Evolutionary conservation across 176 grass and related monocot genomes (phyloP).

Genomic region (Panicum miliaceum): DNA sequence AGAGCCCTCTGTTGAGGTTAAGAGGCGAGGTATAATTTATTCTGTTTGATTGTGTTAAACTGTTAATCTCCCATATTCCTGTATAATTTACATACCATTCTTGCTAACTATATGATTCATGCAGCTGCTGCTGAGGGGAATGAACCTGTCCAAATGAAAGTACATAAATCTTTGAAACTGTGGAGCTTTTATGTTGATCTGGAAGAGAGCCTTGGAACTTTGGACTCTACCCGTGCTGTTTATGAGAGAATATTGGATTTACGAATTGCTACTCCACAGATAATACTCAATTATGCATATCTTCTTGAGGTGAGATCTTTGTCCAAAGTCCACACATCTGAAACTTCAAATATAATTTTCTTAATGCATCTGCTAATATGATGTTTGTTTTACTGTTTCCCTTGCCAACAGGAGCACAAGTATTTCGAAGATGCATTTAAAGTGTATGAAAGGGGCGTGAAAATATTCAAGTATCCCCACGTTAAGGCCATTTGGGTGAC

Average conservation of each 20-base stretch:
- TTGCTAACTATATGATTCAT: slow-evolving; percentile 36
- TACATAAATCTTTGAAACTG: slow-evolving; percentile 83
- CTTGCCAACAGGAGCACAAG: slow-evolving; percentile 60
- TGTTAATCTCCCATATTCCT: slow-evolving; percentile 19
- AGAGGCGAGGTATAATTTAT: slow-evolving; percentile 69
- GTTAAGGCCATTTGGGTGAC: slow-evolving; percentile 87
- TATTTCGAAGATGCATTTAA: slow-evolving; percentile 95
- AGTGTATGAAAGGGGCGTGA: slow-evolving; percentile 89
- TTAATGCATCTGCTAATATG: slow-evolving; percentile 21
- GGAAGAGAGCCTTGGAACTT: slow-evolving; percentile 76
- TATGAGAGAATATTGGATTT: slow-evolving; percentile 89
- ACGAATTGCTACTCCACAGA: slow-evolving; percentile 83
- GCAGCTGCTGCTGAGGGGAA: slow-evolving; percentile 82
- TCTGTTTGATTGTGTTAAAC: slow-evolving; percentile 22
- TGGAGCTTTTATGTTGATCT: slow-evolving; percentile 94
- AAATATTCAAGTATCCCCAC: slow-evolving; percentile 90
- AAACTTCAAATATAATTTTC: not conserved
- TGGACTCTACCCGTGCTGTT: slow-evolving; percentile 75
- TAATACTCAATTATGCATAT: slow-evolving; percentile 84
- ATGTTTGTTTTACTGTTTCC: slow-evolving; percentile 23
- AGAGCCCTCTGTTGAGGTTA: slow-evolving; percentile 82
- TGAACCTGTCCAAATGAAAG: slow-evolving; percentile 76
- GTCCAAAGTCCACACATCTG: not conserved
- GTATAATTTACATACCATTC: slow-evolving; percentile 12
- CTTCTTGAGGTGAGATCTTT: slow-evolving; percentile 69